Conservation (phyloP, 139 green algal species). For the Closterium sp. region DNA sequence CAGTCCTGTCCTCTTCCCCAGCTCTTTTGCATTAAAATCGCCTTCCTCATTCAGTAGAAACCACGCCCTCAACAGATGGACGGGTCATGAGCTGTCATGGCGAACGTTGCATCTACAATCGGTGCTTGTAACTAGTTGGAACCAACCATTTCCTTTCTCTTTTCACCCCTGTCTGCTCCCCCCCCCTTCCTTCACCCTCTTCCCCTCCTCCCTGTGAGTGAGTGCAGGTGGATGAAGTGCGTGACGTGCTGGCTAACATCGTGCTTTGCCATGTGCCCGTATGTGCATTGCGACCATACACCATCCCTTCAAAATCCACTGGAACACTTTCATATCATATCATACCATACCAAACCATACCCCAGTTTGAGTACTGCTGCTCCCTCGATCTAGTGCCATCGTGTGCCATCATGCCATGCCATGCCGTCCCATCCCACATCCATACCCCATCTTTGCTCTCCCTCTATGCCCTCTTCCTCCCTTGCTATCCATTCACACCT, state of each 20-base stretch:
- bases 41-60: not conserved
- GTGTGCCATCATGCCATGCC: no score
- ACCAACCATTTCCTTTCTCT: not conserved
- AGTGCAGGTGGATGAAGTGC: constrained; percentile 79
- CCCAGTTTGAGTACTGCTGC: no score
- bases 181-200: not conserved
- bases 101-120: constrained; percentile 90
- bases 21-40: not conserved
- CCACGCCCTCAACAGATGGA: constrained; percentile 60
- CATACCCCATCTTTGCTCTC: no score
- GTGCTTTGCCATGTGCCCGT: constrained; percentile 93
- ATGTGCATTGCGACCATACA: not conserved
- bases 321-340: no score
- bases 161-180: not conserved
- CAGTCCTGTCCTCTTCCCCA: not conserved
- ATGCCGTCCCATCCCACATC: no score
- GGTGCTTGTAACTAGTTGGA: constrained; percentile 68
- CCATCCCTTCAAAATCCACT: no score
- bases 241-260: constrained; percentile 90
- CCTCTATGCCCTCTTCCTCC: no score
- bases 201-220: not conserved
- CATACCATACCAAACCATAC: no score
- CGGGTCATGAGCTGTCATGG: constrained; percentile 89
- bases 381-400: no score
- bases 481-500: no score